These are phyloP conservation scores for Syzygium grande DNA, from an alignment of 345 rosid species.

Conservation along the genomic window DNA sequence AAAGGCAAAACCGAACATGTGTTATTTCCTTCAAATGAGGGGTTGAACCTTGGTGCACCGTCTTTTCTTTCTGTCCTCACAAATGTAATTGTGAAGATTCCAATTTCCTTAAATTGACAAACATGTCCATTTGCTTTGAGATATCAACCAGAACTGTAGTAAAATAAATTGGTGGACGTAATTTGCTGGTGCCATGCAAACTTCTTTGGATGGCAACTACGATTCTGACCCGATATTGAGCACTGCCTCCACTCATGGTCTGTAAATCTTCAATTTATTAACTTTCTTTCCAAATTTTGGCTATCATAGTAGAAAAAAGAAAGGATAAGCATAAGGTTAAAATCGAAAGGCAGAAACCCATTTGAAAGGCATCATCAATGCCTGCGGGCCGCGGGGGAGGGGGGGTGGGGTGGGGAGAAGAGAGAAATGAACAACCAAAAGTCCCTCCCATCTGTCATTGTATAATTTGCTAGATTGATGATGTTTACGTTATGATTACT, in stretches of 20 bases:
- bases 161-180: neutral
- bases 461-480: neutral
- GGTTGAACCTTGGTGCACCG: neutral
- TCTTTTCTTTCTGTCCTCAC: neutral
- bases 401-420: too few relatives aligned
- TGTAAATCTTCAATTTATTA: neutral
- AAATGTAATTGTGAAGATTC: neutral
- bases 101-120: neutral
- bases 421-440: too few relatives aligned
- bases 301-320: neutral
- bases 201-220: neutral
- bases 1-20: neutral
- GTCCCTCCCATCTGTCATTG: neutral
- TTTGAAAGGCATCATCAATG: neutral
- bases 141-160: neutral
- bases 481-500: neutral
- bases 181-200: neutral
- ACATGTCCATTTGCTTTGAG: neutral
- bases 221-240: neutral
- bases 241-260: neutral
- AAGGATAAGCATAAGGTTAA: neutral
- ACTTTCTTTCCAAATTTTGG: neutral
- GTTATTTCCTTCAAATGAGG: neutral
- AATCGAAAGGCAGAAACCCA: neutral
- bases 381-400: too few relatives aligned